Evolutionary conservation across 2,329 filamentous ascomycete genomes (phyloP), one percentile per base, ranked within the genome.

Genomic region (Microcyclosporella mali): DNA sequence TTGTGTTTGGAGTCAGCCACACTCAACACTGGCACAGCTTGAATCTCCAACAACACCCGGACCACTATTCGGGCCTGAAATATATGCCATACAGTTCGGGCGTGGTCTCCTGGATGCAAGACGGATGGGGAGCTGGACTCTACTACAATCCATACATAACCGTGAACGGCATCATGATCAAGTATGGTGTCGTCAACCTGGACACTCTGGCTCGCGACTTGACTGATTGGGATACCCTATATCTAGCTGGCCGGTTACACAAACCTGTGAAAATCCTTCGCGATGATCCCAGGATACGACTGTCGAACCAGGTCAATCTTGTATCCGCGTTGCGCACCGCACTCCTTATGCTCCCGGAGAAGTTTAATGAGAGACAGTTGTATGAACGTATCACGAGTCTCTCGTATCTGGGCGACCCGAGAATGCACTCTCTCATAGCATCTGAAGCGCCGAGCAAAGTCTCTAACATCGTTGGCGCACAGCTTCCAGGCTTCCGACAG

Each of bases 81-180:
- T 83, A 81, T 11, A 68, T 95, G 15, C 60, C 60, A 3, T 58
- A 58, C 43, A 90, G 90, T 1, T 97, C 89, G 1, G 89, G 81
- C 21, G 75, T 86, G 3, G 86, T 97, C 14, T 88, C 87, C 11
- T 76, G 81, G 41, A 81, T 95, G 15, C 90, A 98, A 65, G 87
- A 97, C 58, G 77, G 73, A 51, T 86, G 85, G 70, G 92, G 92
- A 32, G 92, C 92, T 0, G 94, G 92, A 6, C 88, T 95, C 30
- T 98, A 98, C 68, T 98, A 95, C 70, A 95, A 98, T 58, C 89
- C 92, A 0, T 95, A 90, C 63, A 80, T 98, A 37, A 90, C 85
- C 2, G 82, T 97, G 47, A 95, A 97, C 58, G 94, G 92, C 31
- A 94, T 88, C 49, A 75, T 97, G 59, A 92, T 98, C 66, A 98